These are phyloP conservation scores for Dipodascus geniculatus DNA, from an alignment of 805 yeast genomes.

Conservation along the genomic window DNA sequence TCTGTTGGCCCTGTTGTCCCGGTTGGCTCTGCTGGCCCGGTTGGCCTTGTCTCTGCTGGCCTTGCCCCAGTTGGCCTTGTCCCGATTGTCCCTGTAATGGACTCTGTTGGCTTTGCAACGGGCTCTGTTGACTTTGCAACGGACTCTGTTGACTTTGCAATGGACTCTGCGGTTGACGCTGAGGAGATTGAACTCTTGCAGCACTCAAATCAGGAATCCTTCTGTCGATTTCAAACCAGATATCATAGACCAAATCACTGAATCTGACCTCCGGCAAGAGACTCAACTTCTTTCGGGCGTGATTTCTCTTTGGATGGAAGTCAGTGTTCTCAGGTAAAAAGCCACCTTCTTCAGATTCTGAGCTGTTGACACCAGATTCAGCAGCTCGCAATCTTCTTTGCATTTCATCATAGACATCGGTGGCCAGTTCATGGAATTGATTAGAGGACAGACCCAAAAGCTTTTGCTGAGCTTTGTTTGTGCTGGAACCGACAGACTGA, in stretches of 20 bases:
- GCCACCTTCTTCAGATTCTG: constrained; percentile 27
- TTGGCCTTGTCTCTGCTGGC: no score
- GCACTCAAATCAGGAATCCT: constrained; percentile 39
- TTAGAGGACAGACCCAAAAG: constrained; percentile 61
- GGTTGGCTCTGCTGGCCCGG: no score
- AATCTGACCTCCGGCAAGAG: constrained; percentile 72
- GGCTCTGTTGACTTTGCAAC: neutral
- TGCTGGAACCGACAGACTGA: neutral
- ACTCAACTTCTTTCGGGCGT: constrained; percentile 86
- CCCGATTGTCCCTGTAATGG: no score
- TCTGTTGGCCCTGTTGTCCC: no score
- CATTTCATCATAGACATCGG: constrained; percentile 91
- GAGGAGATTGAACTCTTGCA: neutral
- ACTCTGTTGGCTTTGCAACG: neutral
- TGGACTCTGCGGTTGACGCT: neutral
- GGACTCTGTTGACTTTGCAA: neutral
- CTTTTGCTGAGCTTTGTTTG: constrained; percentile 65
- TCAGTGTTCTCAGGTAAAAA: constrained; percentile 55
- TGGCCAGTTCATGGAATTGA: constrained; percentile 81
- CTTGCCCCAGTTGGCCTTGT: no score
- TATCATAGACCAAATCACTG: constrained; percentile 83
- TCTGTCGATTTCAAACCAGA: constrained; percentile 74
- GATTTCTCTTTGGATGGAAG: constrained; percentile 90
- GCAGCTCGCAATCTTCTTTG: constrained; percentile 50
- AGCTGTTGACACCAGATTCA: constrained; percentile 21